These are phyloP conservation scores for Allantophomopsis cytisporea DNA, from an alignment of 2,329 filamentous ascomycete species.

Conservation along the genomic window DNA sequence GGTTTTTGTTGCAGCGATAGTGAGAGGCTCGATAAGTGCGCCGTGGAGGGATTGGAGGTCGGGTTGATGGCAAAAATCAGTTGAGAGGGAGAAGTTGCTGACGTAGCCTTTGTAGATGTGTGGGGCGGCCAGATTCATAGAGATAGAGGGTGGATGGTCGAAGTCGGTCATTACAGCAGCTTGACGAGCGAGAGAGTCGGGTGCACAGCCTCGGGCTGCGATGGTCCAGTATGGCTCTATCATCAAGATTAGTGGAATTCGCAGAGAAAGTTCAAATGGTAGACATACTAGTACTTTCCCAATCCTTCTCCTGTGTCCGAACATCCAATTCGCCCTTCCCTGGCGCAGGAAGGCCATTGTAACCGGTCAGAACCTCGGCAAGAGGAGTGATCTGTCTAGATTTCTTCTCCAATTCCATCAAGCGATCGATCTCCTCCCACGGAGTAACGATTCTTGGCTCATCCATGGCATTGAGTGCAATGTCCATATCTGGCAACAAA, in stretches of 20 bases:
- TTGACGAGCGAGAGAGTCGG: constrained; percentile 44
- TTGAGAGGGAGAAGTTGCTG: constrained; percentile 28
- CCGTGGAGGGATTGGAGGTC: constrained; percentile 40
- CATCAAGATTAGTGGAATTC: constrained; percentile 31
- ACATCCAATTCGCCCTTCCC: constrained; percentile 19
- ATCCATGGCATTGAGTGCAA: constrained; percentile 51
- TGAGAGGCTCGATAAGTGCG: constrained; percentile 39
- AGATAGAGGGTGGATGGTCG: constrained; percentile 30
- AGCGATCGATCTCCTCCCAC: constrained; percentile 37
- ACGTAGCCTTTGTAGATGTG: constrained; percentile 21
- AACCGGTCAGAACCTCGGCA: constrained; percentile 35
- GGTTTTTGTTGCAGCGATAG: constrained; percentile 34
- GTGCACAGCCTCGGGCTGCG: constrained; percentile 44
- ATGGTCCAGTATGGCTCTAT: constrained; percentile 37
- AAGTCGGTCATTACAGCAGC: constrained; percentile 29
- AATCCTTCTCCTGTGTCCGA: constrained; percentile 5
- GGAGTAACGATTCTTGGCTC: constrained; percentile 47
- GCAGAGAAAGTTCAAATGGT: constrained; percentile 35
- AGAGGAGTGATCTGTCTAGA: constrained; percentile 37
- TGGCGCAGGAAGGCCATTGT: constrained; percentile 23
- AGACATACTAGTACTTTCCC: constrained; percentile 12
- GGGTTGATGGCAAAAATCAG: constrained; percentile 31
- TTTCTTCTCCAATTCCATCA: constrained; percentile 32
- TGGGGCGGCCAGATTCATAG: constrained; percentile 29
- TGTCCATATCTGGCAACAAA: constrained; percentile 48